Conservation (phyloP, 2,329 filamentous ascomycete genomes). For the Cordyceps militaris region DNA sequence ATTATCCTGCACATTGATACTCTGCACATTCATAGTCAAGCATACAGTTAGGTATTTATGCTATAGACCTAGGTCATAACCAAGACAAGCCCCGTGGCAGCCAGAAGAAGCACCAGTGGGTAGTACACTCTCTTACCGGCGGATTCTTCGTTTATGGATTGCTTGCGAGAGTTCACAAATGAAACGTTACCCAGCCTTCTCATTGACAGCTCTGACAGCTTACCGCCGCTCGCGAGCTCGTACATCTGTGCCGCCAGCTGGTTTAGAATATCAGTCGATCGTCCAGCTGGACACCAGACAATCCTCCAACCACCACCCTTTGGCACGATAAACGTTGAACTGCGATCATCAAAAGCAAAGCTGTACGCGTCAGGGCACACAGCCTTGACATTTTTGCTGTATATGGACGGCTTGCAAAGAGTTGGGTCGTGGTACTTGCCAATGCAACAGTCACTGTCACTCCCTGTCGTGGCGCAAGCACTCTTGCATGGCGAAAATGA, state of each 20-base stretch:
- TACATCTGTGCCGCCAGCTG: constrained; percentile 44
- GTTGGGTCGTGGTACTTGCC: constrained; percentile 58
- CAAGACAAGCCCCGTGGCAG: neutral
- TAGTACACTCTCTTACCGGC: neutral
- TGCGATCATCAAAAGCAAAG: constrained; percentile 57
- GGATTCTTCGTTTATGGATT: neutral
- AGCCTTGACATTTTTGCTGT: constrained; percentile 62
- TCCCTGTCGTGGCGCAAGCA: constrained; percentile 63
- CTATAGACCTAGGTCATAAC: neutral
- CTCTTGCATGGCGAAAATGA: constrained; percentile 72
- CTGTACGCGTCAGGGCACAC: constrained; percentile 83
- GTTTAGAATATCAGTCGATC: constrained; percentile 52
- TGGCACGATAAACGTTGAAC: constrained; percentile 55
- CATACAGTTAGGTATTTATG: constrained; percentile 3
- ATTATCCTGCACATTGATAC: neutral
- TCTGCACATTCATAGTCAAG: neutral
- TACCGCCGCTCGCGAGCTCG: constrained; percentile 37
- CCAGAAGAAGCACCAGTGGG: neutral
- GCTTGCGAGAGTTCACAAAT: constrained; percentile 27
- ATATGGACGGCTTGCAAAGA: constrained; percentile 59
- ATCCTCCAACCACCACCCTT: constrained; percentile 70
- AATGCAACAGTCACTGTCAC: constrained; percentile 66
- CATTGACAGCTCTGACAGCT: constrained; percentile 27
- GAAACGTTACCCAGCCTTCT: constrained; percentile 27
- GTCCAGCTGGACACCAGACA: constrained; percentile 63